phyloP scores from a whole-genome alignment of 1,284 basidiomycete species.

The Malassezia brasiliensis region DNA sequence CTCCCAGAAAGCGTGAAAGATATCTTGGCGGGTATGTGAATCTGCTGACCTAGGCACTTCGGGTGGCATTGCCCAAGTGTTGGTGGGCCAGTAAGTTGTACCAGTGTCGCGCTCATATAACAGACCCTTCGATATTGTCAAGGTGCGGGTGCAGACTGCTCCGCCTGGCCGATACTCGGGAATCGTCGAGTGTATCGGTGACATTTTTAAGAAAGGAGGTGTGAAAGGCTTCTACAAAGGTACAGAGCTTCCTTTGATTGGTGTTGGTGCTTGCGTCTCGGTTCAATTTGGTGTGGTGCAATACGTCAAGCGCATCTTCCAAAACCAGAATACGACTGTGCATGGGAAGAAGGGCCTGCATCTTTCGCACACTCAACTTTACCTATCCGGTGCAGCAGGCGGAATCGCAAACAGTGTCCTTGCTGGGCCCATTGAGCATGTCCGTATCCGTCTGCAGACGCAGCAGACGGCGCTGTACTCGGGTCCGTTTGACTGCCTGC shows the following conservation, averaged over 20 bases:
- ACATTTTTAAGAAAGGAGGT: slow-evolving; percentile 81
- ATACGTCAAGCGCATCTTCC: slow-evolving; percentile 75
- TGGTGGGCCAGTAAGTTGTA: slow-evolving; percentile 63
- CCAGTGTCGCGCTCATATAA: no score
- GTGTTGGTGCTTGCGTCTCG: slow-evolving; percentile 88
- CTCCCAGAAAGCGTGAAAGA: slow-evolving; percentile 28
- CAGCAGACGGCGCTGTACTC: slow-evolving; percentile 33
- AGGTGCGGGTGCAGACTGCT: slow-evolving; percentile 90
- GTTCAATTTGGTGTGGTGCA: slow-evolving; percentile 93
- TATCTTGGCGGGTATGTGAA: slow-evolving; percentile 24
- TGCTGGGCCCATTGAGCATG: slow-evolving; percentile 91
- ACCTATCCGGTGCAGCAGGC: slow-evolving; percentile 68
- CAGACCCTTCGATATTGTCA: slow-evolving; percentile 82
- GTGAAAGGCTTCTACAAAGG: slow-evolving; percentile 95
- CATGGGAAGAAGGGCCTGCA: slow-evolving; percentile 7
- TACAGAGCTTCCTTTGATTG: slow-evolving; percentile 80
- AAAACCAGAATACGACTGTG: slow-evolving; percentile 32
- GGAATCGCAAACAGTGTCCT: slow-evolving; percentile 84
- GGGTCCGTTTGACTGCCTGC: slow-evolving; percentile 49
- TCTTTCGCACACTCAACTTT: slow-evolving; percentile 61
- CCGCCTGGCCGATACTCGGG: slow-evolving; percentile 67
- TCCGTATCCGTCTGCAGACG: slow-evolving; percentile 68
- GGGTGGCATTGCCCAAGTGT: slow-evolving; percentile 79
- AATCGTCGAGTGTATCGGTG: slow-evolving; percentile 76
- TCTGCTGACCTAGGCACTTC: slow-evolving; percentile 52